Conservation (phyloP, 2,329 filamentous ascomycete genomes). For the Verticillium tricorpus region DNA sequence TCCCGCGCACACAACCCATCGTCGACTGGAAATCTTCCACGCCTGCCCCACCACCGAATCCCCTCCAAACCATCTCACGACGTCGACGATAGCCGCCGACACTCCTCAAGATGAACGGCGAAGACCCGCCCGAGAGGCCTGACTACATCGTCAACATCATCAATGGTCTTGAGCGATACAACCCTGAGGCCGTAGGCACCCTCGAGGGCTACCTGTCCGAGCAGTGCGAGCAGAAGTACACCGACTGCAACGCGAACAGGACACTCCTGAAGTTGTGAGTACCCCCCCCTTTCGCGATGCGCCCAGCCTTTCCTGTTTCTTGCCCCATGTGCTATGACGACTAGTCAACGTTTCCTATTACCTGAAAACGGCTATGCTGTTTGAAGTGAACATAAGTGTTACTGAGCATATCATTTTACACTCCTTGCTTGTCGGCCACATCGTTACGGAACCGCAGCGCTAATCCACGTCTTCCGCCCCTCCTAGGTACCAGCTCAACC, state of each 20-base stretch:
- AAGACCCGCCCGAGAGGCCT: constrained; percentile 88
- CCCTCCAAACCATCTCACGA: constrained; percentile 20
- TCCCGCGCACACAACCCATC: constrained; percentile 31
- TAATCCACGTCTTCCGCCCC: constrained; percentile 4
- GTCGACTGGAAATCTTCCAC: constrained; percentile 29
- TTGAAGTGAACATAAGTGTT: constrained; percentile 1
- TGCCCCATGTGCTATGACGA: constrained; percentile 59
- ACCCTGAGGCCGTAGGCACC: constrained; percentile 88
- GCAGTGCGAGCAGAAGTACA: constrained; percentile 92
- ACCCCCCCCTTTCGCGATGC: not conserved
- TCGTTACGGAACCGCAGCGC: not conserved
- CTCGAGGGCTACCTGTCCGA: constrained; percentile 93
- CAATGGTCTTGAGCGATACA: constrained; percentile 96
- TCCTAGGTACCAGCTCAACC: constrained; percentile 96
- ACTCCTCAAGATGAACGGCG: constrained; percentile 56
- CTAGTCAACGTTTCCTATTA: constrained; percentile 97
- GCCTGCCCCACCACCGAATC: constrained; percentile 36
- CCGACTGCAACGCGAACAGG: constrained; percentile 95
- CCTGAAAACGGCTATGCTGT: constrained; percentile 61
- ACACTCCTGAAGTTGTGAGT: constrained; percentile 96
- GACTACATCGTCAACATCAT: constrained; percentile 91
- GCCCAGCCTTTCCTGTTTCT: not conserved
- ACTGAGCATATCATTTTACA: not conserved
- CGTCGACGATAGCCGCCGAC: constrained; percentile 2
- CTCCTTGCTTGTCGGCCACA: not conserved